Evolutionary conservation across 805 yeast genomes (phyloP).

Genomic region (Barnettozyma salicaria): DNA sequence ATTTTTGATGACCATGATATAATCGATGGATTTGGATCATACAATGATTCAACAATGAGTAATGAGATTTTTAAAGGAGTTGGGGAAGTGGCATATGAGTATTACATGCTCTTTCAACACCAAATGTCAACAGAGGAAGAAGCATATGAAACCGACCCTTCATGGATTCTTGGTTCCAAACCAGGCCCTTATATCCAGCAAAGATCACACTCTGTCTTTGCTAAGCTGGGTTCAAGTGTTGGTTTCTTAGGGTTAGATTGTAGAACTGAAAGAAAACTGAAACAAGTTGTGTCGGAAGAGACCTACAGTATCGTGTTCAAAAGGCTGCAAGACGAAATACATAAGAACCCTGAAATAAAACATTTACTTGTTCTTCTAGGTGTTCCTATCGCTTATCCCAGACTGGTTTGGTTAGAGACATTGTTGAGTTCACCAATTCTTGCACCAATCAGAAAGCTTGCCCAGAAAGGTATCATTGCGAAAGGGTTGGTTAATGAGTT

Average conservation of each 20-base stretch:
- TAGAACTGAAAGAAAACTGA: constrained; percentile 77
- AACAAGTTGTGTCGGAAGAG: constrained; percentile 44
- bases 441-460: constrained; percentile 55
- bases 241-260: constrained; percentile 83
- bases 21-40: constrained; percentile 94
- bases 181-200: constrained; percentile 68
- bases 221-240: constrained; percentile 68
- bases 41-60: constrained; percentile 67
- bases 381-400: constrained; percentile 91
- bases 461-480: constrained; percentile 56
- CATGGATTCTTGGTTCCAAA: constrained; percentile 56
- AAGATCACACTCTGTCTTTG: constrained; percentile 59
- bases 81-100: constrained; percentile 76
- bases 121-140: constrained; percentile 50
- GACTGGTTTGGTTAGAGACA: constrained; percentile 86
- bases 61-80: constrained; percentile 62
- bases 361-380: constrained; percentile 84
- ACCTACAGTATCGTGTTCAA: constrained; percentile 59
- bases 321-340: constrained; percentile 52
- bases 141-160: constrained; percentile 35
- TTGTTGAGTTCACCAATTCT: constrained; percentile 57
- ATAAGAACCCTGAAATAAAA: constrained; percentile 46
- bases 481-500: constrained; percentile 82
- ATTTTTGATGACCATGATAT: constrained; percentile 94
- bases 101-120: constrained; percentile 89